Evolutionary conservation across 2,329 filamentous ascomycete species (phyloP), one percentile per base, ranked within the genome.

Genomic region (Fusarium burgessii): DNA sequence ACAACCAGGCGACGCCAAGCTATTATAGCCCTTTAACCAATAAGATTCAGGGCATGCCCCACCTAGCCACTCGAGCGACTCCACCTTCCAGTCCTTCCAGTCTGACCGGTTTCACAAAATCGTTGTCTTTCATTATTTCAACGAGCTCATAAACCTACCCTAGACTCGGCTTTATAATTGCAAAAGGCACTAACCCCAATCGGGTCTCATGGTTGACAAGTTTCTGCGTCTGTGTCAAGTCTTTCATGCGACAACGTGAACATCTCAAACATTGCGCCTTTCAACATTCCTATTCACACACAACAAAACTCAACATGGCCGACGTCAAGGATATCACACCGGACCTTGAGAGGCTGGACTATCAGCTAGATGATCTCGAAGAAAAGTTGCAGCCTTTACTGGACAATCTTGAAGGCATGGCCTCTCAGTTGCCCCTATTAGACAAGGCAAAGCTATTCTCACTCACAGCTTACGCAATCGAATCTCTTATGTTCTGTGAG

Each of bases 361-460:
- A 89, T 73, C 90, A 94, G 78, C 88, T 98, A 54, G 93, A 97
- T 81, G 88, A 91, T 59, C 87, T 98, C 49, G 90, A 97, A 78
- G 88, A 91, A 38, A 86, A 88, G 7, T 85, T 98, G 32, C 82
- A 88, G 69, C 94, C 95, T n/a, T 83, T 98, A 9, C 83, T 97
- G 29, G 84, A 86, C 38, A 86, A 86, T 52, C 83, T 98, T 45
- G 84, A 89, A 54, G 89, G 91, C 42, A 88, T 89, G 61, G 90
- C 93, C 8, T 91, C 90, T 59, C 94, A 94, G 78, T 86, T 98
- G 32, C 95, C 95, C 3, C 86, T 98, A n/a, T 87, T 99, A 66
- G 95, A 98, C 84, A 95, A 94, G 83, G 94, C 96, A 11, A 98
- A 98, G 83, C 90, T 98, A 65, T 94, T 97, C 78, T 91, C 96